A percentile compares a stretch with the other conserved stretches of the same genome.
These are phyloP conservation scores for Metarhizium sp. DNA, from an alignment of 2,329 filamentous ascomycete genomes.

Conservation along the genomic window DNA sequence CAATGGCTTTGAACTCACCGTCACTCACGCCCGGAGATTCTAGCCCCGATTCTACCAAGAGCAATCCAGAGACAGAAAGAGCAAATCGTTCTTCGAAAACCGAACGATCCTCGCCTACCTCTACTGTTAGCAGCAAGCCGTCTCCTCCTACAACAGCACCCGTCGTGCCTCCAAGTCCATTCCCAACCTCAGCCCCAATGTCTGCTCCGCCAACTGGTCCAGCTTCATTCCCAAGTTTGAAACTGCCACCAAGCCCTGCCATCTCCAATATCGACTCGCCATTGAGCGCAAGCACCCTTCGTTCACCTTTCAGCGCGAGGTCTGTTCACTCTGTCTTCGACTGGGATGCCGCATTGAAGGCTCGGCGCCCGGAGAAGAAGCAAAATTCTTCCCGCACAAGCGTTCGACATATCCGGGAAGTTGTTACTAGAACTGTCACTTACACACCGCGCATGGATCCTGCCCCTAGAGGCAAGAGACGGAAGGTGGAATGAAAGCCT, in stretches of 20 bases:
- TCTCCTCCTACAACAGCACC: slow-evolving; percentile 27
- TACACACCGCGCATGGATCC: slow-evolving; percentile 83
- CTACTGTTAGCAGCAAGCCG: slow-evolving; percentile 22
- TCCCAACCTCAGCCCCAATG: slow-evolving; percentile 44
- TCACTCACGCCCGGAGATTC: slow-evolving; percentile 42
- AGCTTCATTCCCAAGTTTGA: slow-evolving; percentile 55
- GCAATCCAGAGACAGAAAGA: slow-evolving; percentile 46
- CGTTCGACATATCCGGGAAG: slow-evolving; percentile 69
- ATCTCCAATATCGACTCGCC: slow-evolving; percentile 62
- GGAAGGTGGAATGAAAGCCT: slow-evolving; percentile 48
- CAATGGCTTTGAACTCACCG: slow-evolving; percentile 66
- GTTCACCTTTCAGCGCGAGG: slow-evolving; percentile 66
- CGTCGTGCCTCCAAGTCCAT: slow-evolving; percentile 37
- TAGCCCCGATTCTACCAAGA: slow-evolving; percentile 40
- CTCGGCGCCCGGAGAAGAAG: slow-evolving; percentile 51
- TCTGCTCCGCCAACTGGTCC: slow-evolving; percentile 51
- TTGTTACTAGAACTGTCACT: slow-evolving; percentile 88
- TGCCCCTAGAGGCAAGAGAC: slow-evolving; percentile 85
- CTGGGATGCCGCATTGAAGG: slow-evolving; percentile 65
- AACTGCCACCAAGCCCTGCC: slow-evolving; percentile 67
- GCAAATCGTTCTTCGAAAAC: slow-evolving; percentile 49
- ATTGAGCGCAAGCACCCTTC: slow-evolving; percentile 46
- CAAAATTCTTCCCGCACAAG: slow-evolving; percentile 50
- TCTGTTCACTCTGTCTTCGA: slow-evolving; percentile 64
- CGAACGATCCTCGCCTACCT: slow-evolving; percentile 38